Base-by-base conservation (phyloP, 352 stramenopile genomes). In the Phytophthora quininea region DNA sequence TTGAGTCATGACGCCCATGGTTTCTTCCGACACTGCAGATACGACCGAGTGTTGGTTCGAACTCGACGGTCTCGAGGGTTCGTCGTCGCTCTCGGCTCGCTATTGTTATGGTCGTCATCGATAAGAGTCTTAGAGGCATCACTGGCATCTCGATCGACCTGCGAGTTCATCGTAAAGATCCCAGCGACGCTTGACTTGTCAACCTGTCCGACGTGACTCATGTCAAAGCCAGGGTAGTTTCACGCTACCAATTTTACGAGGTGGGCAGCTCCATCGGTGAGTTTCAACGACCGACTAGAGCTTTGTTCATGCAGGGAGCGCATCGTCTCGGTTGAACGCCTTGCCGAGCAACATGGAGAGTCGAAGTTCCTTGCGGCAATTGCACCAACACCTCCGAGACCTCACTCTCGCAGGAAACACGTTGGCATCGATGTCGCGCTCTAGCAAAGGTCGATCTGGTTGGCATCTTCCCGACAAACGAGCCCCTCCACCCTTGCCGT, bases 281-380 rank as follows among this genome's bases (percentile, higher is more conserved):
- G 19, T 24, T 24, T 24, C 19, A 24, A 24, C 19, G 19, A 24
- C 19, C 19, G 19, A 24, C 19, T 24, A 0, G 19, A 12, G 19
- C 11, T 46, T 10, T 15, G 38, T 46, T 46, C 19, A 46, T n/a
- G 43, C 10, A 49, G 24, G 43, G 2, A 54, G 24, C 15, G 14
- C 14, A 27, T 5, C 42, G 31, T 19, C 54, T 60, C 9, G 29
- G 7, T 60, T 2, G 42, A n/a, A 59, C 4, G 64, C 47, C 29
- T 58, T 19, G 29, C 12, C 48, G 29, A 9, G 33, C 47, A 43
- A 11, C 29, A 85, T 85, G 77, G 77, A 85, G 19, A 75, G 64
- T 58, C 77, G 77, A 53, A 74, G 77, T 30, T 85, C 77, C 29
- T 60, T 85, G 5, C 77, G 77, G 3, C 68, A 85, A 63, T 52